Percentiles rank a stretch among this genome's conserved stretches.
Evolutionary conservation across 129 eudicot species (phyloP).

Genomic region (Flaveria ramosissima): DNA sequence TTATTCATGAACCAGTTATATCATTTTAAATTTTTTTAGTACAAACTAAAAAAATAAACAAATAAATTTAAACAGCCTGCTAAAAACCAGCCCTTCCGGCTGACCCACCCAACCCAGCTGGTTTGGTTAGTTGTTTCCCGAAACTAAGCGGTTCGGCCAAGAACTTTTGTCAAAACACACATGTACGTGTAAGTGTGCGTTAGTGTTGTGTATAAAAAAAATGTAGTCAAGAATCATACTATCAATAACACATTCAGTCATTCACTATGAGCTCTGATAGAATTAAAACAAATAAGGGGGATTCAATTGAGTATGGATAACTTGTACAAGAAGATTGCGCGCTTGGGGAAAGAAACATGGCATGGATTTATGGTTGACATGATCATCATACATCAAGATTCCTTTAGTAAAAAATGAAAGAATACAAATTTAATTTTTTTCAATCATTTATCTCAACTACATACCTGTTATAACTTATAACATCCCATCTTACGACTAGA

Average conservation of each 20-base stretch:
- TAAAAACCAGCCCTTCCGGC: no score
- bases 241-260: background rate
- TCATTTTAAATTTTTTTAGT: no score
- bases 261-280: background rate
- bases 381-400: slow-evolving; percentile 31
- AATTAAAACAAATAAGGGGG: background rate
- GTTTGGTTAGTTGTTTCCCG: no score
- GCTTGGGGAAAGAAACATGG: slow-evolving; percentile 14
- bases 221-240: slow-evolving; percentile 7
- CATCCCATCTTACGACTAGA: slow-evolving; percentile 21
- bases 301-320: slow-evolving; percentile 23
- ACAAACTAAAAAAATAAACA: no score
- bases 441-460: slow-evolving; percentile 32
- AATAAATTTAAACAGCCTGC: no score
- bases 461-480: slow-evolving; percentile 36
- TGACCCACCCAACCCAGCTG: no score
- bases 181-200: background rate
- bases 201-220: background rate
- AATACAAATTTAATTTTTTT: slow-evolving; percentile 29
- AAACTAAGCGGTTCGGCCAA: no score
- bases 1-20: no score
- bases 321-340: slow-evolving; percentile 21
- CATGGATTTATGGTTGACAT: slow-evolving; percentile 36
- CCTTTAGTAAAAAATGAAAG: slow-evolving; percentile 36
- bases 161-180: no score